phyloP scores from a whole-genome alignment of 2,329 filamentous ascomycete species.

The Graphilbum sp. region DNA sequence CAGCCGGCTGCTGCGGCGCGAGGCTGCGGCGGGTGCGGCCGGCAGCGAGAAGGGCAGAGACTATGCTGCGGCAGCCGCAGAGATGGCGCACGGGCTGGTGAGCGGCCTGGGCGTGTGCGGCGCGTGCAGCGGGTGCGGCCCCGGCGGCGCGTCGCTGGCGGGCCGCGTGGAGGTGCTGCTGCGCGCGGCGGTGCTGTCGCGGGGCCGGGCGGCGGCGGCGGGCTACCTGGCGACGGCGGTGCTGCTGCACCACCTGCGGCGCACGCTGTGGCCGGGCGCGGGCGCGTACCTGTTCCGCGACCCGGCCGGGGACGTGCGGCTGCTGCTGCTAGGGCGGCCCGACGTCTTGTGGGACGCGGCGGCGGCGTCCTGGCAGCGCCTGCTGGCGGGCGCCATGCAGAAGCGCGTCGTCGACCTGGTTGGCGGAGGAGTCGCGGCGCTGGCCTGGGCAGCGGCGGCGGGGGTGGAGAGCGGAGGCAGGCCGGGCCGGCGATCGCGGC shows the following conservation, averaged over 20 bases:
- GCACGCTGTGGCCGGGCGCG: constrained; percentile 16
- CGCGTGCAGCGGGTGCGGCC: too few relatives aligned
- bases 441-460: not conserved
- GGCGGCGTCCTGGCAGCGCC: constrained; percentile 9
- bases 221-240: constrained; percentile 18
- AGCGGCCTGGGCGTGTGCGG: too few relatives aligned
- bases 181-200: constrained; percentile 11
- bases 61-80: too few relatives aligned
- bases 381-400: constrained; percentile 3
- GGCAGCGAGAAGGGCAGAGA: too few relatives aligned
- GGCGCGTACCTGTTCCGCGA: constrained; percentile 15
- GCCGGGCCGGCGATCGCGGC: too few relatives aligned
- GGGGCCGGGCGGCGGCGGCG: constrained; percentile 12
- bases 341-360: constrained; percentile 18
- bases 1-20: constrained; percentile 3
- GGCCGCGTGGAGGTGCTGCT: too few relatives aligned
- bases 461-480: too few relatives aligned
- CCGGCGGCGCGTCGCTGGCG: too few relatives aligned
- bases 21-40: constrained; percentile 13
- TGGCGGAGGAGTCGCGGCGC: constrained; percentile 3
- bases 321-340: constrained; percentile 12
- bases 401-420: constrained; percentile 9
- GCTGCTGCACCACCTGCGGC: constrained; percentile 22
- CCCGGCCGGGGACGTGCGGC: constrained; percentile 19
- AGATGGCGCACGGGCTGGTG: too few relatives aligned